Percentiles rank a stretch among this genome's conserved stretches.
Conservation (phyloP, 2,329 filamentous ascomycete species). For the Alternaria burnsii region DNA sequence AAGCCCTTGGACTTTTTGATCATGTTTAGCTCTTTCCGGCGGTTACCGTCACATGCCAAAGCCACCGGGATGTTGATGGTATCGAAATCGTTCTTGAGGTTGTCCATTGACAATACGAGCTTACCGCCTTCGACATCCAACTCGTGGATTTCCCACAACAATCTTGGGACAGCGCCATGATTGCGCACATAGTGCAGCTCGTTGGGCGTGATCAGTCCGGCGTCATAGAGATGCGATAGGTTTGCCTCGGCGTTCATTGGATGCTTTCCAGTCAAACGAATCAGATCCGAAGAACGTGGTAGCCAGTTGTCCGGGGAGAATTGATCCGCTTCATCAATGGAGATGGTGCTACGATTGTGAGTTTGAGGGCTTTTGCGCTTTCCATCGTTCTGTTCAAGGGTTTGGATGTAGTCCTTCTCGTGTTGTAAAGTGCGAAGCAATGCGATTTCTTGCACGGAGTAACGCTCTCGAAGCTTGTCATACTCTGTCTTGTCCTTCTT, state of each 20-base stretch:
- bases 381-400: constrained; percentile 56
- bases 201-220: neutral
- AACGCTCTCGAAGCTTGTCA: constrained; percentile 49
- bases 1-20: neutral
- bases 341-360: constrained; percentile 41
- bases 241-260: constrained; percentile 61
- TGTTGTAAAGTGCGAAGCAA: constrained; percentile 51
- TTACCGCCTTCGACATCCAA: neutral
- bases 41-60: neutral
- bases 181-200: neutral
- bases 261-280: constrained; percentile 63
- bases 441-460: constrained; percentile 54
- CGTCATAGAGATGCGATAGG: constrained; percentile 35
- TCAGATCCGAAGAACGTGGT: constrained; percentile 57
- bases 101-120: neutral
- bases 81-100: neutral
- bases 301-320: constrained; percentile 65
- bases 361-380: constrained; percentile 50
- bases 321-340: constrained; percentile 61
- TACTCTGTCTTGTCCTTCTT: neutral
- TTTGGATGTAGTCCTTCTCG: constrained; percentile 55
- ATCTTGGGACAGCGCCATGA: neutral
- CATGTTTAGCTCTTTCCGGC: neutral
- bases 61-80: neutral
- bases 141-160: neutral